phyloP scores from a whole-genome alignment of 768 basidiomycete species.

The Kwoniella sp. region DNA sequence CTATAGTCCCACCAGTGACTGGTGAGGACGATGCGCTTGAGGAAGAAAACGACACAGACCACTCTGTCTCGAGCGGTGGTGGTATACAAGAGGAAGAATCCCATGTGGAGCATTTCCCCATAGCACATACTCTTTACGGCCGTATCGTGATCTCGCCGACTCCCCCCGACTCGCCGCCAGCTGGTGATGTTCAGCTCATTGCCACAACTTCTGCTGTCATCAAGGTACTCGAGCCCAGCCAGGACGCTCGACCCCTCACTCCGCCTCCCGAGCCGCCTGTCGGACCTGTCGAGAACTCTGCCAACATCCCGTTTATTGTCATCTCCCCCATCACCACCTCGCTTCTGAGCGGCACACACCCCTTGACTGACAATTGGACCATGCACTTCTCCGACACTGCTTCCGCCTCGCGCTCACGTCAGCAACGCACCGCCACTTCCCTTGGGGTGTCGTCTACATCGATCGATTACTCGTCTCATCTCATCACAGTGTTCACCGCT shows the following conservation, averaged over 20 bases:
- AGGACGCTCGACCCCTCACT: constrained; percentile 1
- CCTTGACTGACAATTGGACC: constrained; percentile 4
- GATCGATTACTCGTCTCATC: constrained; percentile 21
- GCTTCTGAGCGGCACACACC: not conserved
- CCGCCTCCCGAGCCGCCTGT: constrained; percentile 1
- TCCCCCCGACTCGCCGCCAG: too few relatives aligned
- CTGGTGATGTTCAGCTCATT: too few relatives aligned
- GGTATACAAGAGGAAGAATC: too few relatives aligned
- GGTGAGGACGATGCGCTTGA: too few relatives aligned
- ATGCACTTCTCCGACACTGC: constrained; percentile 13
- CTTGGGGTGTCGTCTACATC: not conserved
- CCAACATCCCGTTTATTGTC: constrained; percentile 2
- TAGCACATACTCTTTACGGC: too few relatives aligned
- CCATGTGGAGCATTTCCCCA: too few relatives aligned
- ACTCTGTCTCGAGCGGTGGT: too few relatives aligned
- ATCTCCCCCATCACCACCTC: not conserved
- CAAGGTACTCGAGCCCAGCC: not conserved
- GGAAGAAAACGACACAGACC: too few relatives aligned
- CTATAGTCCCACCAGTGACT: too few relatives aligned
- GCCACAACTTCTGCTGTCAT: not conserved
- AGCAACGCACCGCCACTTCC: not conserved
- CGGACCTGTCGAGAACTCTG: not conserved
- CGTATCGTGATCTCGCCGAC: too few relatives aligned
- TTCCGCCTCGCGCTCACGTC: not conserved
- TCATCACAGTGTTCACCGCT: constrained; percentile 25